Evolutionary conservation across 1,284 basidiomycete genomes (phyloP).

Genomic region (Austroboletus novae-zelandiae): DNA sequence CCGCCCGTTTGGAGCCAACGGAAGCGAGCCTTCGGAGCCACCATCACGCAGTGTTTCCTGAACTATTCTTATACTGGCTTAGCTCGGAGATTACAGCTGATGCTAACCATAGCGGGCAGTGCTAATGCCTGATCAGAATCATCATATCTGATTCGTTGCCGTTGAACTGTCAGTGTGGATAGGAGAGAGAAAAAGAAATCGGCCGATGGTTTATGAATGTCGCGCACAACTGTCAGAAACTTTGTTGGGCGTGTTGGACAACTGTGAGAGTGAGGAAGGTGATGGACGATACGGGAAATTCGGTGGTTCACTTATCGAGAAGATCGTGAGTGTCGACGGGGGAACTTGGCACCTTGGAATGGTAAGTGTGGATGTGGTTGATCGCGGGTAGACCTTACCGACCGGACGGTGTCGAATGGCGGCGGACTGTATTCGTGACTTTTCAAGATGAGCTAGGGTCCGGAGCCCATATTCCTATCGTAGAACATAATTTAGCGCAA

Average conservation of each 20-base stretch:
- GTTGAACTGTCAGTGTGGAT: neutral
- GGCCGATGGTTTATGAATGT: neutral
- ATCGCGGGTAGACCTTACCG: constrained; percentile 3
- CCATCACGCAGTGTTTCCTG: neutral
- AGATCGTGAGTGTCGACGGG: neutral
- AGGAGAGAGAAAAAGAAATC: neutral
- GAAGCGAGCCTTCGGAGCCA: neutral
- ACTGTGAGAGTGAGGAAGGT: constrained; percentile 18
- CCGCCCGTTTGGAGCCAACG: neutral
- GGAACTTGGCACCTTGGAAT: constrained; percentile 14
- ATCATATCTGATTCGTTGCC: too few relatives aligned
- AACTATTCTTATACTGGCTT: neutral
- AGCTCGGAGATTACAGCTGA: neutral
- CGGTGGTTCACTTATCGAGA: neutral
- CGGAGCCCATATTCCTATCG: neutral
- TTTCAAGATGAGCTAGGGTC: neutral
- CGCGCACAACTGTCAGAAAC: neutral
- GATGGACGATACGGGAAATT: constrained; percentile 12
- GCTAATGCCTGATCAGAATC: neutral
- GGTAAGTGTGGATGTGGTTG: constrained; percentile 17
- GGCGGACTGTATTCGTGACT: neutral
- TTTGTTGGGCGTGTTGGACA: constrained; percentile 5
- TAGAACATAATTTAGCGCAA: neutral
- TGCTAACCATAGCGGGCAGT: neutral
- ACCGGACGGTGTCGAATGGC: neutral